Evolutionary conservation across 495 filamentous ascomycete species (phyloP), one percentile per base, ranked within the genome.

Genomic region (Neurospora sp.): DNA sequence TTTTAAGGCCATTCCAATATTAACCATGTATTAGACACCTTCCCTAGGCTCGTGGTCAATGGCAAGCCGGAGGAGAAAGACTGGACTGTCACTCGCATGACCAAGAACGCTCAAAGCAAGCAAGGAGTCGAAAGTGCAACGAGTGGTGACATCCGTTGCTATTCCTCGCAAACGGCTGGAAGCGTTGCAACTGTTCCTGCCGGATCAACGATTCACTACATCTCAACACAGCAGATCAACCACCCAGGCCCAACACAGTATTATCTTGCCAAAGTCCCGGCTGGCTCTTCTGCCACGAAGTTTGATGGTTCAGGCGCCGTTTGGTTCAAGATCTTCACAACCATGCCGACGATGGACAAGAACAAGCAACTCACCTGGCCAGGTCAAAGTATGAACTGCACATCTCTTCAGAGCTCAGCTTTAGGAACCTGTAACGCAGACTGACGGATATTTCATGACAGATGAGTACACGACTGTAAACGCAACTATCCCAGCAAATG

Each of bases 321-420:
- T 16, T 87, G 84, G 84, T 89, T 87, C 80, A 89, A 89, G 81
- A 83, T 89, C 70, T 77, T 82, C 66, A 80, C 86, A 3, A 78
- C 82, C 20, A 83, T 77, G 71, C 85, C 85, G 11, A 76, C 70
- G 1, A 75, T 82, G 39, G 83, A 82, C 59, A 75, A 70, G 69
- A 82, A 82, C 74, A 83, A 81, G 74, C 83, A 81, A 73, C 59
- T 82, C 6, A 81, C 79, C 10, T 83, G 81, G 81, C 82, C 81
- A 9, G 77, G 71, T 3, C 83, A 84, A 71, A 84, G 80, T 83
- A 75, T 72, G 75, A 74, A 18, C 48, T 6, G 14, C 31, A 31
- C 18, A 41, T 4, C 38, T 37, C 46, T 69, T 71, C 12, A 5
- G n/a, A 10, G 23, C 11, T 66, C 62, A 59, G 16, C 41, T 44